Evolutionary conservation across 1,284 basidiomycete species (phyloP).

Genomic region (Moesziomyces globuligerus): DNA sequence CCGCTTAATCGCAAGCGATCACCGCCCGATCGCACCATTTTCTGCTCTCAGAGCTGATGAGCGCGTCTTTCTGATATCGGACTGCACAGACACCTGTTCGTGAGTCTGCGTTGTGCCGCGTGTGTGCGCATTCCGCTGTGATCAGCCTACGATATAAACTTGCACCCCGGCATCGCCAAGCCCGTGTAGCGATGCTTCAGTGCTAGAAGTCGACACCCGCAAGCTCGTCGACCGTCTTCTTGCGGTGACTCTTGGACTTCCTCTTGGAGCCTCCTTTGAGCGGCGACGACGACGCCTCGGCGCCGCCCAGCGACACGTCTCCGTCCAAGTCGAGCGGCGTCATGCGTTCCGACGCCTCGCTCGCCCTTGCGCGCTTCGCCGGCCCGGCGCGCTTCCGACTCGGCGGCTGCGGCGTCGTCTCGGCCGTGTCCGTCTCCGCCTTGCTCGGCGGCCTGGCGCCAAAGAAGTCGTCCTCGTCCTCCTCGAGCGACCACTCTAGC

Average conservation of each 20-base stretch:
- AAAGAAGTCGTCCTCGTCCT: conserved; percentile 67
- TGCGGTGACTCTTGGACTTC: conserved; percentile 49
- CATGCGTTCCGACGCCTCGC: conserved; percentile 38
- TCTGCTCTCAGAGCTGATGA: too few species aligned
- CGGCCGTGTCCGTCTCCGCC: conserved; percentile 45
- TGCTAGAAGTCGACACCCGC: conserved; percentile 31
- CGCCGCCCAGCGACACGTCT: conserved; percentile 15
- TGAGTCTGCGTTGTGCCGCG: too few species aligned
- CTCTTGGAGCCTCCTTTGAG: conserved; percentile 34
- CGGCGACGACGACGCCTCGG: conserved; percentile 15
- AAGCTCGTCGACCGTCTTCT: conserved; percentile 51
- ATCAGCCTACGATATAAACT: background rate
- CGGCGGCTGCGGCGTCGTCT: conserved; percentile 45
- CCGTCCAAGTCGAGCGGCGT: conserved; percentile 39
- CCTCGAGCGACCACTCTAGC: conserved; percentile 60
- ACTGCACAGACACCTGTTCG: too few species aligned
- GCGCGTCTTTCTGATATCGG: too few species aligned
- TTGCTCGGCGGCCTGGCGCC: conserved; percentile 52
- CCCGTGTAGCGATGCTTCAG: too few species aligned
- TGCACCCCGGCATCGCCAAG: background rate
- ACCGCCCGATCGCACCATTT: too few species aligned
- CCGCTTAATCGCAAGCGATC: too few species aligned
- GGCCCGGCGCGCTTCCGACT: conserved; percentile 22
- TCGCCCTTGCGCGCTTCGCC: conserved; percentile 25
- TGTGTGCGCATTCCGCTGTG: background rate